These are phyloP conservation scores for Metschnikowia vanudenii DNA, from an alignment of 805 yeast genomes.

Conservation along the genomic window DNA sequence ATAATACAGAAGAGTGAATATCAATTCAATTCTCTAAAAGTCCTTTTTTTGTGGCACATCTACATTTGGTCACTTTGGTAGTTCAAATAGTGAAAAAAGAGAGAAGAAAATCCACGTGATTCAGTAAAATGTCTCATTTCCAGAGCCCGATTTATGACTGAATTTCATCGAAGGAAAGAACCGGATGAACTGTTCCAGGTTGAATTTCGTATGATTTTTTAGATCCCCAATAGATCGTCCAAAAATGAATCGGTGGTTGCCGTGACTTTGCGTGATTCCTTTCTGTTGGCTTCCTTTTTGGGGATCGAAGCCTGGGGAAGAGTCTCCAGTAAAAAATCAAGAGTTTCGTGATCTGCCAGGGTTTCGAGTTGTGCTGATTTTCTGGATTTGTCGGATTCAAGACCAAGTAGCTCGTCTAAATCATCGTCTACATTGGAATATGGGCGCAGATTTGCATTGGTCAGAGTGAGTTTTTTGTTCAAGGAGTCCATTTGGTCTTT, in stretches of 20 bases:
- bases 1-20: too few species aligned
- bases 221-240: constrained; percentile 18
- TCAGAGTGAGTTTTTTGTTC: constrained; percentile 22
- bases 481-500: constrained; percentile 24
- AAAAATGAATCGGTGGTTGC: constrained; percentile 14
- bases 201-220: background rate
- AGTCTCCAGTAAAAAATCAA: constrained; percentile 7
- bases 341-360: background rate
- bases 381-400: background rate
- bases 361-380: background rate
- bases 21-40: too few species aligned
- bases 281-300: background rate
- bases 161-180: background rate
- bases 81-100: too few species aligned
- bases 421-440: constrained; percentile 6
- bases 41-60: too few species aligned
- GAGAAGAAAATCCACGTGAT: too few species aligned
- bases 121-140: too few species aligned
- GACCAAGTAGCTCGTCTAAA: constrained; percentile 15
- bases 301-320: background rate
- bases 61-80: too few species aligned
- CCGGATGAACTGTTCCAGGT: background rate
- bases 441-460: background rate
- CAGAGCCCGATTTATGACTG: too few species aligned
- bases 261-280: background rate